phyloP scores from a whole-genome alignment of 495 filamentous ascomycete species.

The Sabuloglossum arenarium region DNA sequence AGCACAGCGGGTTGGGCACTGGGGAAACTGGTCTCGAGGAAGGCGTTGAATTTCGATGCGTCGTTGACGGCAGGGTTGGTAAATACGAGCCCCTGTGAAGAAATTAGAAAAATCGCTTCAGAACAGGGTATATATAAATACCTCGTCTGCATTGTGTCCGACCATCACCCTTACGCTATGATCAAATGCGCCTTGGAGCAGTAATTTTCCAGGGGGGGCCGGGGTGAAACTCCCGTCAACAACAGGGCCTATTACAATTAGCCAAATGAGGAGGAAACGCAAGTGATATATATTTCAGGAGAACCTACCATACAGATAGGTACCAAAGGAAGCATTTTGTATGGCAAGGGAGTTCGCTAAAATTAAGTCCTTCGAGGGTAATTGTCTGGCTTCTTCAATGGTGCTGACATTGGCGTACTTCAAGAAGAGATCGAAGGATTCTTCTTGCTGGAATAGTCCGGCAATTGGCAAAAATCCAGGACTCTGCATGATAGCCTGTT shows the following conservation, averaged over 20 bases:
- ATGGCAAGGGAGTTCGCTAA: slow-evolving; percentile 28
- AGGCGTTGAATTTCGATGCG: slow-evolving; percentile 21
- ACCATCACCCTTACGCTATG: slow-evolving; percentile 34
- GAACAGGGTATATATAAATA: slow-evolving; percentile 20
- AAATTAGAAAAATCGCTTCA: slow-evolving; percentile 2
- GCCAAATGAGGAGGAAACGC: slow-evolving; percentile 25
- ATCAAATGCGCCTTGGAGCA: slow-evolving; percentile 26
- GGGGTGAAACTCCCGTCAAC: slow-evolving; percentile 37
- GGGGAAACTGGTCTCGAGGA: slow-evolving; percentile 28
- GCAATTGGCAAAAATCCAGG: slow-evolving; percentile 27
- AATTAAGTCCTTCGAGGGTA: slow-evolving; percentile 25
- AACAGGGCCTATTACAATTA: slow-evolving; percentile 41
- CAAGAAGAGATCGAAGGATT: slow-evolving; percentile 23
- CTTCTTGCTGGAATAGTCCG: slow-evolving; percentile 25
- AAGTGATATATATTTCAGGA: slow-evolving; percentile 29
- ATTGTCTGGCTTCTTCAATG: slow-evolving; percentile 26
- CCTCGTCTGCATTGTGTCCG: slow-evolving; percentile 34
- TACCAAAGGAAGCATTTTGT: slow-evolving; percentile 31
- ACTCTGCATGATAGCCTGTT: slow-evolving; percentile 27
- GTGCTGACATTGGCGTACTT: slow-evolving; percentile 25
- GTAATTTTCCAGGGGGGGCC: slow-evolving; percentile 28
- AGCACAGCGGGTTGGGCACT: slow-evolving; percentile 13
- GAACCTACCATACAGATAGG: slow-evolving; percentile 29
- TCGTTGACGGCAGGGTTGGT: slow-evolving; percentile 29
- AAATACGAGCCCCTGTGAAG: slow-evolving; percentile 27